phyloP scores from a whole-genome alignment of 148 eudicot species.

The Spergularia bocconei region DNA sequence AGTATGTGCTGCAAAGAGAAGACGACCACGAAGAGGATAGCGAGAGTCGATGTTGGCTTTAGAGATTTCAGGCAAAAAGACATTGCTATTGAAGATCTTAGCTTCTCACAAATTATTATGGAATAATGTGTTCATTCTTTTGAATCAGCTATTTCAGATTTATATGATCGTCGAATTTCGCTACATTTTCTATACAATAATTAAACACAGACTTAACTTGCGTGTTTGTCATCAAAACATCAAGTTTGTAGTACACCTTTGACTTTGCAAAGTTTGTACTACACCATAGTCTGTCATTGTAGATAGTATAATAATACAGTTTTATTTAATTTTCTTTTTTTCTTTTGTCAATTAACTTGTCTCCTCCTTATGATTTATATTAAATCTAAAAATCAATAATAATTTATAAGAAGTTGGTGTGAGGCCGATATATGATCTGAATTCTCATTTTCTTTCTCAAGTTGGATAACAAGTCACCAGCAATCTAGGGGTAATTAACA shows the following conservation, averaged over 20 bases:
- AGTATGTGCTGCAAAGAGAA: constrained; percentile 35
- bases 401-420: no score
- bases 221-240: constrained; percentile 13
- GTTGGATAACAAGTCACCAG: background rate
- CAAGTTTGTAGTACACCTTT: constrained; percentile 44
- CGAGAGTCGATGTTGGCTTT: constrained; percentile 39
- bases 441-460: background rate
- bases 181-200: background rate
- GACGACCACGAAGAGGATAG: constrained; percentile 20
- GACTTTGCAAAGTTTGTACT: constrained; percentile 38
- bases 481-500: background rate
- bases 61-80: constrained; percentile 24
- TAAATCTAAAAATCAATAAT: no score
- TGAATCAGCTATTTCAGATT: constrained; percentile 10
- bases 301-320: background rate
- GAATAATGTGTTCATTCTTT: background rate
- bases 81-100: constrained; percentile 27
- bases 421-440: background rate
- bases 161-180: constrained; percentile 4
- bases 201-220: constrained; percentile 10
- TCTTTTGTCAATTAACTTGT: no score
- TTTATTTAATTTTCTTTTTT: background rate
- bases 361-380: no score
- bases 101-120: background rate
- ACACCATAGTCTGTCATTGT: constrained; percentile 23